Evolutionary conservation across 768 basidiomycete genomes (phyloP), one percentile per base, ranked within the genome.

Genomic region (Heimioporus sp.): DNA sequence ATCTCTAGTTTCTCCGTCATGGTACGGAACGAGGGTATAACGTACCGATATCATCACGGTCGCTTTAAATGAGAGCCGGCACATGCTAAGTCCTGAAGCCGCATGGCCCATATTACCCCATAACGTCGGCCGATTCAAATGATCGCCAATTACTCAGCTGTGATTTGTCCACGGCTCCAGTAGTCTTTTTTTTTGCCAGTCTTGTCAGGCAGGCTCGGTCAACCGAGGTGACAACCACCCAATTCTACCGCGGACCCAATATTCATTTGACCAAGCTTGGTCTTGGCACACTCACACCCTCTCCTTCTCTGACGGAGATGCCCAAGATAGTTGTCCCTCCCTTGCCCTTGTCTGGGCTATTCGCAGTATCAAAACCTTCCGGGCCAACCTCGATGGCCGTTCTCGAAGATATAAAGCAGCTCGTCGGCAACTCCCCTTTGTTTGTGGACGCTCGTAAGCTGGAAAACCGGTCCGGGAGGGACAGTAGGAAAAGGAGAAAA

Each of bases 321-420:
- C 90, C 90, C 2, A 91, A 87, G 72, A 71, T 75, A 20, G 58
- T 74, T 6, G 52, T 76, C 1, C 70, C 80, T 12, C 60, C 77
- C 0, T 65, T 86, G 12, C 91, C 91, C 8, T 63, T 91, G 10
- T 90, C 89, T 46, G 90, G 80, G 30, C 74, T 98, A 19, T 95
- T 99, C 68, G 96, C 85, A 1, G 72, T 99, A 37, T 76, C 80
- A 46, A 99, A 99, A 68, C 97, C 97, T 2, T 89, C 92, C 0
- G 96, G 96, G 2, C 87, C 89, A 21, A 87, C 91, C 2, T 95
- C 92, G 43, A 98, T 98, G 96, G 76, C 85, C 24, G 69, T 96
- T 30, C 80, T 98, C 48, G 89, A 95, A 65, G 80, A 85, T 58
- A 75, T 98, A 51, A 95, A 97, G 63, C 77, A 80, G 38, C 77